phyloP scores from a whole-genome alignment of 441 rosid species.

The Mallotus repandus region DNA sequence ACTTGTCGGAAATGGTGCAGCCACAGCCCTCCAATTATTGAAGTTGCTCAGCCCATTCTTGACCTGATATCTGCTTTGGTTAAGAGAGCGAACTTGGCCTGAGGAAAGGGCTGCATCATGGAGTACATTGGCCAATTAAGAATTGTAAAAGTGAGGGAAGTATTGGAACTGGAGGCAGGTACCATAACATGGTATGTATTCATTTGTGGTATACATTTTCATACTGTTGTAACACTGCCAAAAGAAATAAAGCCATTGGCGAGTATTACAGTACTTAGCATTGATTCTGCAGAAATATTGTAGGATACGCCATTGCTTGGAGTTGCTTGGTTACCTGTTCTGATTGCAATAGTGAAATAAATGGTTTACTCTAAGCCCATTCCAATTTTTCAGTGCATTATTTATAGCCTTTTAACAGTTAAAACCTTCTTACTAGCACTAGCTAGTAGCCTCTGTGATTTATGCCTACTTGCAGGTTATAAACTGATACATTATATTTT shows the following conservation, averaged over 20 bases:
- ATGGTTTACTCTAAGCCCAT: no score
- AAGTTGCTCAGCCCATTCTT: constrained; percentile 9
- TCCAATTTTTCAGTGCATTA: no score
- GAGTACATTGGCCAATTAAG: not conserved
- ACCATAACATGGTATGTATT: not conserved
- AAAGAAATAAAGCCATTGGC: not conserved
- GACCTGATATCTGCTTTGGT: not conserved
- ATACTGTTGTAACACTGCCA: constrained; percentile 1
- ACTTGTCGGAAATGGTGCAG: constrained; percentile 4
- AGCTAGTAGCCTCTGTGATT: no score
- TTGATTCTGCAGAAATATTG: not conserved
- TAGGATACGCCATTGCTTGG: not conserved
- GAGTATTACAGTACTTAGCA: no score
- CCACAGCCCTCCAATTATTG: not conserved
- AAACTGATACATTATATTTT: no score
- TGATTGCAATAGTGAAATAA: not conserved
- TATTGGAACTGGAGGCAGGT: no score
- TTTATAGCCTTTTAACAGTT: no score
- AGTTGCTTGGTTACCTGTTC: not conserved
- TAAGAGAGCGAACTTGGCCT: not conserved
- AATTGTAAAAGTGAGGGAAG: no score
- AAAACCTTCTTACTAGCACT: no score
- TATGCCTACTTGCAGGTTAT: no score
- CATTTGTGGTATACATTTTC: not conserved
- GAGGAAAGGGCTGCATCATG: not conserved